phyloP scores from a whole-genome alignment of 345 rosid species.

The Boechera stricta region DNA sequence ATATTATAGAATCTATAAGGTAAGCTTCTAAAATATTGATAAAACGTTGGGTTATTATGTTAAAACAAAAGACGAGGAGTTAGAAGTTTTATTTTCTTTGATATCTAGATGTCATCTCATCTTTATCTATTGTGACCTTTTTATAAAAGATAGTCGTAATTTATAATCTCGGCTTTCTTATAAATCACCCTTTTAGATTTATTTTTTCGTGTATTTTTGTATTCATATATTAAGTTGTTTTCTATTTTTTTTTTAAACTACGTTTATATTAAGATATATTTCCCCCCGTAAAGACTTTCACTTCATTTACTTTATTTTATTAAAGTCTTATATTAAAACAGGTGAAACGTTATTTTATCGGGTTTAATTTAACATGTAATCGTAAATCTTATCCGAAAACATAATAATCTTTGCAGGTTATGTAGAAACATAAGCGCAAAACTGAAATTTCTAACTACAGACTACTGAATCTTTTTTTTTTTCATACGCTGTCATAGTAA shows the following conservation, averaged over 20 bases:
- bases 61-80: neutral
- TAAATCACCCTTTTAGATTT: neutral
- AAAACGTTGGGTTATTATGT: neutral
- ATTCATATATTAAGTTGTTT: neutral
- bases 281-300: neutral
- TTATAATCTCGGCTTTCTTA: neutral
- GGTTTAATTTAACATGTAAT: neutral
- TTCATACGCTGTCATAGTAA: neutral
- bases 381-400: too few relatives aligned
- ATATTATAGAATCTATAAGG: neutral
- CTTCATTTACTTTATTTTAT: neutral
- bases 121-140: constrained; percentile 9
- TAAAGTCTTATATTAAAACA: neutral
- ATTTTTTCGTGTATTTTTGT: neutral
- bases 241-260: neutral
- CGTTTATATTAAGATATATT: too few relatives aligned
- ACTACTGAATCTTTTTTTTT: too few relatives aligned
- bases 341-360: neutral
- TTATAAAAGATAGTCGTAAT: neutral
- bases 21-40: neutral
- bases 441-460: too few relatives aligned
- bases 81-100: neutral
- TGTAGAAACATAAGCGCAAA: too few relatives aligned
- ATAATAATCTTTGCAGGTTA: too few relatives aligned
- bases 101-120: neutral